Evolutionary conservation across 148 eudicot species (phyloP).

Genomic region (Limonium bicolor): DNA sequence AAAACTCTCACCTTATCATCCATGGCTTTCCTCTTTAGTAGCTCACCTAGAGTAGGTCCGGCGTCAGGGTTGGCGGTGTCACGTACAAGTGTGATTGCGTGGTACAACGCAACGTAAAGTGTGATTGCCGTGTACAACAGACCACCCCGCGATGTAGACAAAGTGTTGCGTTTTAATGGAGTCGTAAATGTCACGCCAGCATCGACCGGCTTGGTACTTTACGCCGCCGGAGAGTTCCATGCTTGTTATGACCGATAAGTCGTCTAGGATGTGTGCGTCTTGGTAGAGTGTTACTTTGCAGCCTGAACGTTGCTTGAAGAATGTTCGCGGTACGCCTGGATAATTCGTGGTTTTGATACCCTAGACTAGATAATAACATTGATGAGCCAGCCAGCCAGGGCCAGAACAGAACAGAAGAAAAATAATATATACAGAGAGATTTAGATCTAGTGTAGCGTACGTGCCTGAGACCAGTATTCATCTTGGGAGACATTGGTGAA

Average conservation of each 20-base stretch:
- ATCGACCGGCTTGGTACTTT: slow-evolving; percentile 28
- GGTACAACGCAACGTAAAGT: too few relatives aligned
- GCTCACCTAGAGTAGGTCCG: slow-evolving; percentile 39
- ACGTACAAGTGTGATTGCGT: slow-evolving; percentile 38
- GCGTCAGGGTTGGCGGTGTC: slow-evolving; percentile 22
- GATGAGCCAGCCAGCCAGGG: too few relatives aligned
- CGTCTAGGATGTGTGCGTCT: slow-evolving; percentile 51
- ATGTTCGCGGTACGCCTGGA: slow-evolving; percentile 43
- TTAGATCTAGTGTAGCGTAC: too few relatives aligned
- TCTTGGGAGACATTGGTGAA: slow-evolving; percentile 30
- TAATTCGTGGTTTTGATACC: slow-evolving; percentile 34
- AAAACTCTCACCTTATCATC: slow-evolving; percentile 43
- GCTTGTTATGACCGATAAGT: slow-evolving; percentile 11
- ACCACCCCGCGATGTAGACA: slow-evolving; percentile 81
- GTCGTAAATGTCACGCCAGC: slow-evolving; percentile 66
- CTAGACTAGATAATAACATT: too few relatives aligned
- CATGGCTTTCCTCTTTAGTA: slow-evolving; percentile 46
- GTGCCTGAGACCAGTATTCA: slow-evolving; percentile 35
- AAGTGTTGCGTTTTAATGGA: slow-evolving; percentile 54
- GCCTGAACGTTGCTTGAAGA: slow-evolving; percentile 49
- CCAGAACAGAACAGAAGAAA: too few relatives aligned
- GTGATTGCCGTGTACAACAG: too few relatives aligned
- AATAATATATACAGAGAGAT: too few relatives aligned
- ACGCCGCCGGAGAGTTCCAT: slow-evolving; percentile 12
- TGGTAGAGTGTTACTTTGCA: slow-evolving; percentile 47